Conservation (phyloP, 345 rosid species). For the Ceriops zippeliana region DNA sequence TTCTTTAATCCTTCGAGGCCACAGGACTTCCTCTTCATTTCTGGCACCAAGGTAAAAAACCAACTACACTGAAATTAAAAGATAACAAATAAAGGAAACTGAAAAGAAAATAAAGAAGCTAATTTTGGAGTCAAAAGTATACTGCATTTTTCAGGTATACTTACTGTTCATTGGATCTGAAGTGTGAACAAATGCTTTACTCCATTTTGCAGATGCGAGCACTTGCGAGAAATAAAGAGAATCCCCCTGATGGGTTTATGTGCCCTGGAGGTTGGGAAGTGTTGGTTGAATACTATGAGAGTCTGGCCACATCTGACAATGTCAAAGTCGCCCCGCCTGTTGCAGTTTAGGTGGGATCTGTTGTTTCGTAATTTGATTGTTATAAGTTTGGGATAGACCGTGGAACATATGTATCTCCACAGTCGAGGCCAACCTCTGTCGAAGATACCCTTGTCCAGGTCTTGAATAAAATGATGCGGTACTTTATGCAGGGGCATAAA, state of each 20-base stretch:
- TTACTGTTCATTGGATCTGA: neutral
- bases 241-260: conserved; percentile 95
- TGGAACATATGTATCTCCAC: conserved; percentile 15
- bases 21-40: conserved; percentile 88
- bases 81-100: too few relatives aligned
- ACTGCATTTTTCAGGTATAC: neutral
- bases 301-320: conserved; percentile 47
- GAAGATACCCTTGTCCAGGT: conserved; percentile 21
- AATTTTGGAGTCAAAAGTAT: neutral
- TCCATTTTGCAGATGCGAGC: conserved; percentile 65
- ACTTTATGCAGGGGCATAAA: conserved; percentile 11
- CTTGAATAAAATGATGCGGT: conserved; percentile 28
- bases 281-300: conserved; percentile 80
- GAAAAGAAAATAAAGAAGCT: too few relatives aligned
- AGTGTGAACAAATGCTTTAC: conserved; percentile 11
- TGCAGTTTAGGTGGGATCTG: conserved; percentile 40
- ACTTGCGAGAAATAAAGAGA: conserved; percentile 89
- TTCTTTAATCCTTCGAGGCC: conserved; percentile 93
- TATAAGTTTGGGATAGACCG: conserved; percentile 24
- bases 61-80: too few relatives aligned
- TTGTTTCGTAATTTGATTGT: conserved; percentile 21
- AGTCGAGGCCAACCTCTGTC: conserved; percentile 8
- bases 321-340: conserved; percentile 60
- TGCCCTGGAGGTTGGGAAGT: conserved; percentile 97
- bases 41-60: conserved; percentile 80